Base-by-base conservation (phyloP, 2,329 filamentous ascomycete genomes). In the Xylariaceae sp. region DNA sequence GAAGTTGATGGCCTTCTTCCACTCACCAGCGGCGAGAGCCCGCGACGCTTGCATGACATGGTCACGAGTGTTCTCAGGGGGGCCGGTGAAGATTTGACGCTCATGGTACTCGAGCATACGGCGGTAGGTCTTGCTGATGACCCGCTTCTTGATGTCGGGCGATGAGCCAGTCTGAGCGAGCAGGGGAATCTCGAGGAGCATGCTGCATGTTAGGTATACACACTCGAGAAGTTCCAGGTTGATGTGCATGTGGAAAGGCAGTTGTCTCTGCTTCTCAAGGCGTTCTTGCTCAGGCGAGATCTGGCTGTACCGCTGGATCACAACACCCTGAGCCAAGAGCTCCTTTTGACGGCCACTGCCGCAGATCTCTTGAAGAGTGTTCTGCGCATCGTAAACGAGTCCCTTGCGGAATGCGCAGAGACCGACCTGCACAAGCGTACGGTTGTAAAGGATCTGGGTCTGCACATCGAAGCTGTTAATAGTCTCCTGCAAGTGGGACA, bases 161-260 rank as follows among this genome's bases (percentile, higher is more conserved):
- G 93, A 94, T 6, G 93, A 97, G 66, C 94, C 94, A 42, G 93
- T 95, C 77, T 97, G 94, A 53, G 94, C 95, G 68, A 99, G 87
- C 51, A 97, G 87, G 62, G 94, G 94, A 64, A 99, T 97, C 80
- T 99, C 94, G 59, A 99, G 85, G 66, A 99, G 88, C 94, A 99
- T 99, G 78, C 92, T 97, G 81, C 93, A 97, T 54, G 94, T 97
- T 61, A 99, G 84, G 80, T 99, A 99, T 63, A 97, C 93, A 72
- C 94, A 97, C 80, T 99, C 94, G 45, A 99, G 85, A 57, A 99
- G 85, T 76, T 99, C 94, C 55, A 99, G 84, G 82, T 99, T 99
- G 82, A 99, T 99, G 83, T 99, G 94, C 92, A 99, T 97, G 81
- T 99, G 94, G 87, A 99, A 99, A 44, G 94, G 94, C 67, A 99